Evolutionary conservation across 441 rosid species (phyloP), one percentile per base, ranked within the genome.

Genomic region (Gossypium gossypioides): DNA sequence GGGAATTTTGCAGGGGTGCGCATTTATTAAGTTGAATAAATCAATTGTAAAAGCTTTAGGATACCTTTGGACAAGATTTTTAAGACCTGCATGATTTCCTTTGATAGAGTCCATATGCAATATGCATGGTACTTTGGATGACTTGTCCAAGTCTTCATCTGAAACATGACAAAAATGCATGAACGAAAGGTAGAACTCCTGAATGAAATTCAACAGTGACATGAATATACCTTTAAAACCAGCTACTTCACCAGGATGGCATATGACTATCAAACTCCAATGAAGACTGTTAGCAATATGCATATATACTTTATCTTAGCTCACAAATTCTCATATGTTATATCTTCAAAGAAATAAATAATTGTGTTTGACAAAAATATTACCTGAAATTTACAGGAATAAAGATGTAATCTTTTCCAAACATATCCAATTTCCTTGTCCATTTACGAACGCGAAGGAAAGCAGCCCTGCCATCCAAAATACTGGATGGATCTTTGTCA

Each of bases 301-400:
- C 51, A 69, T 12, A 73, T 63, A 71, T 13, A 66, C 56, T 74
- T 59, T 55, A 67, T 65, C 77, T 87, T 59, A 82, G 84, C 63
- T 16, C 27, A 54, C 8, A 19, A 71, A 62, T 69, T 62, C 24
- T 75, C 44, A 51, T 15, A 46, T n/a, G 66, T 25, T 58, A 68
- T 70, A 18, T 52, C 74, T 59, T 44, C 42, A 27, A 12, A 44
- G 34, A 68, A 72, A 15, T 13, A 57, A 59, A 51, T 18, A 75
- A 48, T 37, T 75, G 25, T 9, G 40, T 34, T 24, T 21, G 62
- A 55, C 50, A 51, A 74, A 46, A 19, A 60, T 80, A 86, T 76
- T 82, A 89, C 94, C 79, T 87, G 83, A 75, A 89, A 75, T 89
- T 89, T 78, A 89, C 87, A 62, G 94, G 94, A 75, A 89, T 87